phyloP scores from a whole-genome alignment of 495 filamentous ascomycete species.

The Hypoxylon lienhwacheense region DNA sequence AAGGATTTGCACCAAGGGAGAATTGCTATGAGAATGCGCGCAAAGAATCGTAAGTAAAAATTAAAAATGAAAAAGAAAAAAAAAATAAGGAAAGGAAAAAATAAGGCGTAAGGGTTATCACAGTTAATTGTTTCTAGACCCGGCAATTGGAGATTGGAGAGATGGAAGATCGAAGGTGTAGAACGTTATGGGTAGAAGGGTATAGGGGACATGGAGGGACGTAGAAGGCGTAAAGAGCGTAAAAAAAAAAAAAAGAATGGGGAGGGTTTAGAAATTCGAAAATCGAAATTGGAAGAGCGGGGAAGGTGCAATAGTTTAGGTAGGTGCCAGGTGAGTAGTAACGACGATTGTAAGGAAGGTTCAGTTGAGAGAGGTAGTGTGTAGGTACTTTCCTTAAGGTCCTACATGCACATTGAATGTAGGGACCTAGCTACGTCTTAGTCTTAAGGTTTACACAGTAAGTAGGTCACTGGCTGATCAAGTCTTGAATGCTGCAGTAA shows the following conservation, averaged over 20 bases:
- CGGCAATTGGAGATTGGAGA: slow-evolving; percentile 27
- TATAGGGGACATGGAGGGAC: background rate
- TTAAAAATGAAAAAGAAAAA: no score
- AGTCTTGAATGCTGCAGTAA: background rate
- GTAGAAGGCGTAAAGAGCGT: slow-evolving; percentile 22
- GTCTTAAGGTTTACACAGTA: no score
- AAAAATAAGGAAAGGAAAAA: no score
- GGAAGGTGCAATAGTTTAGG: slow-evolving; percentile 29
- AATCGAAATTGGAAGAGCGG: slow-evolving; percentile 31
- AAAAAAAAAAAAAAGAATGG: no score
- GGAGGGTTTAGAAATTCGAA: slow-evolving; percentile 8
- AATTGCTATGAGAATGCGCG: slow-evolving; percentile 1
- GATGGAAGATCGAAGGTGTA: slow-evolving; percentile 18
- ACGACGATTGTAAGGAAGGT: no score
- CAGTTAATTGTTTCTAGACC: slow-evolving; percentile 22
- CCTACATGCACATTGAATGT: no score
- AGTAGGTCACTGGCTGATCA: slow-evolving; percentile 1
- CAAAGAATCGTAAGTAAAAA: slow-evolving; percentile 6
- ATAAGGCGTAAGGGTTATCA: slow-evolving; percentile 9
- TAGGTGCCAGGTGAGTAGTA: slow-evolving; percentile 12
- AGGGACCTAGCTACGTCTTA: no score
- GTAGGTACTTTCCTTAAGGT: slow-evolving; percentile 13
- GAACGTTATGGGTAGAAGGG: no score
- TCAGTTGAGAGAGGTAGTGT: slow-evolving; percentile 1
- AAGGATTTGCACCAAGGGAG: slow-evolving; percentile 6